Evolutionary conservation across 2,329 filamentous ascomycete species (phyloP), one percentile per base, ranked within the genome.

Genomic region (Ophiostoma perfectum): DNA sequence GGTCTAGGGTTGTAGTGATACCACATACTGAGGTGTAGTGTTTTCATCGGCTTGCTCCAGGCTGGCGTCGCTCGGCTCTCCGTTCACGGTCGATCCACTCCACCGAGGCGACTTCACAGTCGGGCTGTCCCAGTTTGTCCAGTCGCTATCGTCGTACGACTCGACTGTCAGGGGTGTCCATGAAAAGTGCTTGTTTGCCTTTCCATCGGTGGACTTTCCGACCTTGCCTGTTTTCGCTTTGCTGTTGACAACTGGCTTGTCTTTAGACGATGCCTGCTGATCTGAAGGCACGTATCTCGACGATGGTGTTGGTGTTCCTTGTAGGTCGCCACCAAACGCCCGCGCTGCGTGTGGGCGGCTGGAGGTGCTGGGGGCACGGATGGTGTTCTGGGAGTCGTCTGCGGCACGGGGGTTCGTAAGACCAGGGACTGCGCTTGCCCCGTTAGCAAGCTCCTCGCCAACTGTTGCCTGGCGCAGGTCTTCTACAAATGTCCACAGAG

Each of bases 391-490:
- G 39, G 78, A 73, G 70, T 79, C 74, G 55, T 74, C 75, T 27
- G 49, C 7, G 3, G 27, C 27, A 18, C 49, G 49, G n/a, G n/a
- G 7, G n/a, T 75, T 77, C 8, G 44, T 18, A 8, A 7, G 2
- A 7, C 41, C 36, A 4, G 16, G 14, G 1, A 7, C 27, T 5
- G 36, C 64, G 27, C 5, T 70, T 11, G 63, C 65, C 3, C 68
- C 55, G 11, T 73, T 72, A 70, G 83, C 87, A 71, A 92, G 91
- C 80, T 99, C 95, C 67, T 99, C 95, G 38, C 95, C 95, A 6
- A 99, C 93, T 0, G 95, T 97, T 14, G 94, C 96, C 78, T 98
- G 95, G 72, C 93, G 86, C 64, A 99, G 87, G 76, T 99, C 95
- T 77, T 98, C 95, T 70, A 97, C 88, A 78, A 99, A 99, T 1